Evolutionary conservation across 2,329 filamentous ascomycete species (phyloP), one percentile per base, ranked within the genome.

Genomic region (Penicillium sclerotigenum): DNA sequence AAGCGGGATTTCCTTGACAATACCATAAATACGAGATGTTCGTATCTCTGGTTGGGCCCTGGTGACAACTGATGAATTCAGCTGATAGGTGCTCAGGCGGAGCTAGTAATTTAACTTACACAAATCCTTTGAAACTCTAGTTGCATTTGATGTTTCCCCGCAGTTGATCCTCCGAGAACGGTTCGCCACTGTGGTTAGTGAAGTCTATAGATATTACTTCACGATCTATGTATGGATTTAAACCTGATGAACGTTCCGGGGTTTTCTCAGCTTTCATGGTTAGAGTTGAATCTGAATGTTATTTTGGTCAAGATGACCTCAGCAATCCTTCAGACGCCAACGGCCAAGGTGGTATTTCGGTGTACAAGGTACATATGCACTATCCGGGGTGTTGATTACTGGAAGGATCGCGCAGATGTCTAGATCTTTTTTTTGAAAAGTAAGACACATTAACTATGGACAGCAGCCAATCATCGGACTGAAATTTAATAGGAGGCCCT

Each of bases 381-480:
- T n/a, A 11, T 38, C 28, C 8, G 16, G 26, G 16, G 5, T 42
- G 22, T 26, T 26, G 16, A 42, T 14, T 18, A 34, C 29, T 28
- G 9, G 8, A 45, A 45, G 45, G 20, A 48, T 36, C n/a, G 22
- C 14, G 37, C 38, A 46, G 29, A 22, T 18, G 9, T 20, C 16
- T 43, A 7, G 18, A 28, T 41, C 28, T 38, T 2, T 28, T 33
- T 40, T 18, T 16, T 22, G 33, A n/a, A 37, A 37, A 28, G 20
- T 20, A n/a, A 48, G 37, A 34, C 28, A 28, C 18, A 16, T 47
- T 40, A n/a, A 36, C 28, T 22, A 48, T 36, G 36, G 29, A 22
- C 3, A 14, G 22, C 5, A 7, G 45, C 52, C 52, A 38, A 54
- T 54, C 37, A 50, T 50, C 22, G 46, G 52, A 49, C n/a, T 14